Evolutionary conservation across 2,329 filamentous ascomycete species (phyloP).

Genomic region (Botrytis sinoallii): DNA sequence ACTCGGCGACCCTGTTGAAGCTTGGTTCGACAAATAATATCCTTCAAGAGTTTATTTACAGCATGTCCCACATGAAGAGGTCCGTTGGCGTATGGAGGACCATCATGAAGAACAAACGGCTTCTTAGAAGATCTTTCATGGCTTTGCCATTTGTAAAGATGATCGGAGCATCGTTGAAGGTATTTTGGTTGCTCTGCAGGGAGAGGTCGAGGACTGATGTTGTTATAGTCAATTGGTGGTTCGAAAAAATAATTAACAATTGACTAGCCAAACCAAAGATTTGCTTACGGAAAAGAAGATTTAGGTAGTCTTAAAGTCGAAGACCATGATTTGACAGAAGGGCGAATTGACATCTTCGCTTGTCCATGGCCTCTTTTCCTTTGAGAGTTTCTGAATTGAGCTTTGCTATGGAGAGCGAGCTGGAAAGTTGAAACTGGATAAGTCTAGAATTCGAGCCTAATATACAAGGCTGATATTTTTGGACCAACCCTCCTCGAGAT

Average conservation of each 20-base stretch:
- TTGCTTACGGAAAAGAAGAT: constrained; percentile 65
- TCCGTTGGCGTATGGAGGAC: constrained; percentile 95
- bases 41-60: constrained; percentile 95
- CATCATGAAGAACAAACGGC: constrained; percentile 85
- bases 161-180: constrained; percentile 76
- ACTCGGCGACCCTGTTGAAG: constrained; percentile 72
- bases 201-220: constrained; percentile 39
- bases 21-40: constrained; percentile 82
- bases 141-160: constrained; percentile 84
- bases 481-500: not conserved
- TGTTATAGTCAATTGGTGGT: constrained; percentile 18
- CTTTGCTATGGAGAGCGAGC: not conserved
- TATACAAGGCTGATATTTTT: not conserved
- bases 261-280: constrained; percentile 15
- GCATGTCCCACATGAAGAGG: constrained; percentile 89
- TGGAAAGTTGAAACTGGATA: not conserved
- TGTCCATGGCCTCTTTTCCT: constrained; percentile 21
- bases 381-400: not conserved
- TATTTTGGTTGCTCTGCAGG: constrained; percentile 51
- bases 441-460: not conserved
- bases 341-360: constrained; percentile 34
- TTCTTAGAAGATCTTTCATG: constrained; percentile 36
- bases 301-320: constrained; percentile 73
- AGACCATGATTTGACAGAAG: constrained; percentile 59
- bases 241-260: constrained; percentile 18